These are phyloP conservation scores for Chloranthus sessilifolius DNA, from an alignment of 164 flowering plant genomes.

Conservation along the genomic window DNA sequence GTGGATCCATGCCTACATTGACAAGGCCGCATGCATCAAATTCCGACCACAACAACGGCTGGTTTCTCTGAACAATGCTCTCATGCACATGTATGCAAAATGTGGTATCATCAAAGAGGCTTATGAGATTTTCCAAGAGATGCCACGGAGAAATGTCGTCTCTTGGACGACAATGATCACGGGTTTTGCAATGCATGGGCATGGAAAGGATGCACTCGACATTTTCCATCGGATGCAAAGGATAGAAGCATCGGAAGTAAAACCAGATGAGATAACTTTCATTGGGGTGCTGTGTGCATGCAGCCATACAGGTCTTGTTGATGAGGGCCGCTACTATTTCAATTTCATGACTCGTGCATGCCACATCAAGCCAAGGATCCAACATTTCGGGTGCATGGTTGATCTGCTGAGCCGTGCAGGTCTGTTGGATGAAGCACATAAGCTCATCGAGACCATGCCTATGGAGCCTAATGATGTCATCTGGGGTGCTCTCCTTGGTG, in stretches of 20 bases:
- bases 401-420: constrained; percentile 60
- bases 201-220: constrained; percentile 35
- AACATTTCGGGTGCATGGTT: constrained; percentile 65
- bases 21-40: neutral
- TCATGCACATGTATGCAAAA: constrained; percentile 59
- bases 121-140: constrained; percentile 28
- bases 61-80: constrained; percentile 39
- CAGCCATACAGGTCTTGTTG: constrained; percentile 47
- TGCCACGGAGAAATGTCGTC: constrained; percentile 29
- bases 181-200: constrained; percentile 50
- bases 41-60: constrained; percentile 9
- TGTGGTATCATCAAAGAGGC: constrained; percentile 43
- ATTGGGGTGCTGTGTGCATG: constrained; percentile 54
- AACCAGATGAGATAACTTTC: constrained; percentile 44
- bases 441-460: constrained; percentile 42
- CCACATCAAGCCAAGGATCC: constrained; percentile 34
- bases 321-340: constrained; percentile 34
- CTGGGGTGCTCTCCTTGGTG: constrained; percentile 54
- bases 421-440: constrained; percentile 37
- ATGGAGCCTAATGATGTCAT: constrained; percentile 41
- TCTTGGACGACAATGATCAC: constrained; percentile 58
- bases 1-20: constrained; percentile 42
- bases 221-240: constrained; percentile 34
- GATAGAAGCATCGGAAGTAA: constrained; percentile 11
- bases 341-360: constrained; percentile 29